Evolutionary conservation across 768 basidiomycete species (phyloP), one percentile per base, ranked within the genome.

Genomic region (Gyrodon lividus): DNA sequence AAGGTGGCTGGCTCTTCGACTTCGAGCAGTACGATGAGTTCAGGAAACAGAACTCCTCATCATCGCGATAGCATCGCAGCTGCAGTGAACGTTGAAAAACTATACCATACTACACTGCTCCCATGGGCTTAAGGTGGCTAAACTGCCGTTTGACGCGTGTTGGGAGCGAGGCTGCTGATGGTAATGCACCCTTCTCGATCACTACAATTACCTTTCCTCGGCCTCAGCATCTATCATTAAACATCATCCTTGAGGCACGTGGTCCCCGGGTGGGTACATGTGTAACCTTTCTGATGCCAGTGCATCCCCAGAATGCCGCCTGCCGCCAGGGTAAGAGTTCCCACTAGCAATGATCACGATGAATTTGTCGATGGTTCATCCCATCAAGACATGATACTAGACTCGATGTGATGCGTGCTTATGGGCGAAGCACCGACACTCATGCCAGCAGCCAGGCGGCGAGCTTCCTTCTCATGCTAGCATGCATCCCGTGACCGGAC

Each of bases 151-250:
- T 52, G 45, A 34, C 57, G 59, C 65, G 61, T 67, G 65, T 66
- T 58, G 35, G 52, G 17, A 63, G 61, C 55, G 66, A 67, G 66
- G 65, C 59, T 52, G 59, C 31, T 40, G 49, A 60, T 61, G 59
- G 61, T 51, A 51, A 63, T 68, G 56, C 60, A 28, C 46, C 46
- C 24, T 26, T 19, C 46, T 39, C 51, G 51, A 60, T 52, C 54
- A 58, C 56, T 56, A 44, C 59, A 55, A 65, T 55, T 52, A 45
- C 52, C 54, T 34, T 42, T 55, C 64, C 59, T 63, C 55, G 54
- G 56, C 61, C 53, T 55, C 55, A 57, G 56, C 57, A 54, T 48
- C 50, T 43, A 26, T 59, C 38, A 57, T 59, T 58, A 52, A 55
- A 51, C 42, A 48, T 28, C 42, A 46, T 52, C 49, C 44, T 52